These are phyloP conservation scores for Candida pseudocylindracea DNA, from an alignment of 1,139 yeast species.

Conservation along the genomic window DNA sequence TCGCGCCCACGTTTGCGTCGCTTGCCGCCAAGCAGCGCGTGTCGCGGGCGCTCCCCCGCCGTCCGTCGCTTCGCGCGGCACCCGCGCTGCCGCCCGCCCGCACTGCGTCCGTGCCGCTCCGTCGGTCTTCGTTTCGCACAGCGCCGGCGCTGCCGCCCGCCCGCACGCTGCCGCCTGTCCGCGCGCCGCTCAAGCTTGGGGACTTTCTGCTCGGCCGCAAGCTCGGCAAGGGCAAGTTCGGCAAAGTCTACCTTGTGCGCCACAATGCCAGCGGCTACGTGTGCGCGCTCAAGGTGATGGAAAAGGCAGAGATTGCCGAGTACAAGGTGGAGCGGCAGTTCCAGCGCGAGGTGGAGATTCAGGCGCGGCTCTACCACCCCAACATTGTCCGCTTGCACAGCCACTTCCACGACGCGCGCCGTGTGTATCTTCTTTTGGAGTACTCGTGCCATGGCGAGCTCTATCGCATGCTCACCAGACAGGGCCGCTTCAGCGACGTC, in stretches of 20 bases:
- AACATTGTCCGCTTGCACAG: slow-evolving; percentile 68
- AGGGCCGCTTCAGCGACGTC: slow-evolving; percentile 45
- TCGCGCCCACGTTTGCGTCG: no score
- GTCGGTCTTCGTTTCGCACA: no score
- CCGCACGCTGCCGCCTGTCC: not conserved
- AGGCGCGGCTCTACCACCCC: slow-evolving; percentile 52
- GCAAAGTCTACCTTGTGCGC: slow-evolving; percentile 74
- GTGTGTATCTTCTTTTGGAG: slow-evolving; percentile 71
- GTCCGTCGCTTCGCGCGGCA: no score
- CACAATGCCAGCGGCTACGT: slow-evolving; percentile 58
- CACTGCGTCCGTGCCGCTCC: no score
- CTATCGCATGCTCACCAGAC: slow-evolving; percentile 44
- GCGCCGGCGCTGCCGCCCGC: no score
- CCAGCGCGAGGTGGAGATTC: slow-evolving; percentile 82
- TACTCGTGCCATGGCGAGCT: slow-evolving; percentile 77
- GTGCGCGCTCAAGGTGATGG: slow-evolving; percentile 84
- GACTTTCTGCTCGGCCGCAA: slow-evolving; percentile 81
- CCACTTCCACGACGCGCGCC: slow-evolving; percentile 57
- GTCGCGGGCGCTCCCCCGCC: no score
- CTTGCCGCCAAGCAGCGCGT: no score
- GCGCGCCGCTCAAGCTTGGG: slow-evolving; percentile 9
- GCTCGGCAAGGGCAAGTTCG: slow-evolving; percentile 85
- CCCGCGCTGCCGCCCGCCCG: no score
- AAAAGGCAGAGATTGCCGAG: slow-evolving; percentile 51
- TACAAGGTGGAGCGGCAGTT: slow-evolving; percentile 75